Base-by-base conservation (phyloP, 768 basidiomycete genomes). In the Naganishia randhawae region DNA sequence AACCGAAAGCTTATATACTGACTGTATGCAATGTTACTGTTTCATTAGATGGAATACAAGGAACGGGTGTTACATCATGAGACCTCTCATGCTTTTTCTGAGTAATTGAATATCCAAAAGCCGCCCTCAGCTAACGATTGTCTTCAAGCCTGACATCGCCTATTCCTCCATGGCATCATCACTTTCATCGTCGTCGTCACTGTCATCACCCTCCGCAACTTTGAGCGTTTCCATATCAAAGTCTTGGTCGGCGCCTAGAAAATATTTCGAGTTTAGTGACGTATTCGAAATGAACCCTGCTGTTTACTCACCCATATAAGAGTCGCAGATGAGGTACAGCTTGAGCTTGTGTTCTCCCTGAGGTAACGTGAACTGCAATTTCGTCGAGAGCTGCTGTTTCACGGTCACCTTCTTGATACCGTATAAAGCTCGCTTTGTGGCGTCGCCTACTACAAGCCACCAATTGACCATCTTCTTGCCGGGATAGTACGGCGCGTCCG, bases 381-480 rank as follows among this genome's bases (percentile, higher is more conserved):
- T 92, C 70, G 90, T 88, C 19, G 83, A 82, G n/a, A 97, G 84
- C 72, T 79, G 83, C 78, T 88, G 82, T 71, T 83, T 83, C 62
- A 82, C 78, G 0, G 95, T 95, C 33, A 97, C 91, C 50, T 88
- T 88, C 85, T 94, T 86, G 84, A 90, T 84, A 83, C 81, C 91
- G 83, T 92, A 87, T 14, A 99, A 83, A 73, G 92, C 89, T 41
- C 87, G 86, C n/a, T 86, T 87, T 14, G 72, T 64, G 3, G 70
- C 68, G 57, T 94, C 90, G n/a, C 92, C 92, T 14, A 97, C 84
- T 53, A 98, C 93, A 37, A 97, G 84, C 94, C 94, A 98, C 95
- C 94, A 98, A 75, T 92, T 93, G 66, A 90, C 87, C 80, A 92
- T 85, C 83, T 97, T 97, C 80, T 88, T 89, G 64, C 81, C 83